These are phyloP conservation scores for Phytophthora ohioensis DNA, from an alignment of 352 stramenopile genomes.

Conservation along the genomic window DNA sequence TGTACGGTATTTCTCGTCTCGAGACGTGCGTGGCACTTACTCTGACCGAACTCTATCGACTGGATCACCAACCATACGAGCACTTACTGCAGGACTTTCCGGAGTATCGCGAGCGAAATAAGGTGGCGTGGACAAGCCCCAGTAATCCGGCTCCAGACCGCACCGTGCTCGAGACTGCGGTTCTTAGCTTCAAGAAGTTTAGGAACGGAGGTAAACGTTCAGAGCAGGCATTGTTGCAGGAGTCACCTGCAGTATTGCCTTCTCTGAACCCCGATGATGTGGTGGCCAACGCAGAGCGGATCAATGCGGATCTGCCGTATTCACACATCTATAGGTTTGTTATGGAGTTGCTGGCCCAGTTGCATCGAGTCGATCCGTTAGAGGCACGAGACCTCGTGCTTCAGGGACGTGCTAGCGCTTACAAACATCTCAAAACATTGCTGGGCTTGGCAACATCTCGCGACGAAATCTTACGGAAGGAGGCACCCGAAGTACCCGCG, in stretches of 20 bases:
- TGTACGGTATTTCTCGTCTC: slow-evolving; percentile 67
- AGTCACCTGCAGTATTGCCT: slow-evolving; percentile 20
- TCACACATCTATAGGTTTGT: slow-evolving; percentile 64
- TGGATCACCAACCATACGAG: slow-evolving; percentile 72
- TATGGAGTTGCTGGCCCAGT: slow-evolving; percentile 61
- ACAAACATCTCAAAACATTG: slow-evolving; percentile 36
- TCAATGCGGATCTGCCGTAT: slow-evolving; percentile 57
- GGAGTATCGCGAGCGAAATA: slow-evolving; percentile 60
- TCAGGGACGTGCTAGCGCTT: slow-evolving; percentile 41
- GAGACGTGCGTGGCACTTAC: slow-evolving; percentile 74
- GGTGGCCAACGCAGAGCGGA: slow-evolving; percentile 34
- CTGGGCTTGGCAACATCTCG: slow-evolving; percentile 29
- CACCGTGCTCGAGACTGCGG: slow-evolving; percentile 20
- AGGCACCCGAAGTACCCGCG: no score
- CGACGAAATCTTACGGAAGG: slow-evolving; percentile 1
- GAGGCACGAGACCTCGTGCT: slow-evolving; percentile 66
- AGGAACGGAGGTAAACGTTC: no score
- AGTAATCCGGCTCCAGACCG: slow-evolving; percentile 27
- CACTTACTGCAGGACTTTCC: slow-evolving; percentile 72
- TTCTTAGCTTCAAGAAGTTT: slow-evolving; percentile 15
- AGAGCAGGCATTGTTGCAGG: neutral
- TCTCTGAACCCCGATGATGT: slow-evolving; percentile 13
- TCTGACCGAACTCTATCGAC: slow-evolving; percentile 71
- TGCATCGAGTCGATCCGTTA: slow-evolving; percentile 54
- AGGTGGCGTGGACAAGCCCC: slow-evolving; percentile 59